Conservation (phyloP, 2,329 filamentous ascomycete genomes). For the Catunica adiposa region DNA sequence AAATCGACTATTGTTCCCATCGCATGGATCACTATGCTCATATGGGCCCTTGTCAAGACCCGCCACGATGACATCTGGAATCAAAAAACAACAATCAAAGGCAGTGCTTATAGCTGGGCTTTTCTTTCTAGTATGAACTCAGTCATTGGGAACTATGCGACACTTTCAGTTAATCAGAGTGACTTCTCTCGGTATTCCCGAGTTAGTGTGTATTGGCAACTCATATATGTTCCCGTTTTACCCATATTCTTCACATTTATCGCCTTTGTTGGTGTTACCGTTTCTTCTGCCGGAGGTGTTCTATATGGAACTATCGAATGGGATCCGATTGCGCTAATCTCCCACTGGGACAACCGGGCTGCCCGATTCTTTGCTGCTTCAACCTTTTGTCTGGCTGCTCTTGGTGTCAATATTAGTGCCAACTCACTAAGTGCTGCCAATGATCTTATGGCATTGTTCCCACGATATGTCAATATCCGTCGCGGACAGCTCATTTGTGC, state of each 20-base stretch:
- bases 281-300: conserved; percentile 25
- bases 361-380: conserved; percentile 34
- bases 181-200: conserved; percentile 21
- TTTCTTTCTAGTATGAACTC: conserved; percentile 28
- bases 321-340: conserved; percentile 28
- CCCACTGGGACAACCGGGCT: conserved; percentile 25
- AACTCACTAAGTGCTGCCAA: conserved; percentile 14
- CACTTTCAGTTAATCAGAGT: conserved; percentile 34
- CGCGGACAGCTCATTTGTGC: conserved; percentile 13
- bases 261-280: conserved; percentile 27
- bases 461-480: conserved; percentile 13
- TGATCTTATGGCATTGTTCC: conserved; percentile 14
- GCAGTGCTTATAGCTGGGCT: conserved; percentile 29
- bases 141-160: conserved; percentile 33
- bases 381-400: conserved; percentile 32
- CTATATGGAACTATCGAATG: conserved; percentile 27
- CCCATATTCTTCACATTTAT: conserved; percentile 28
- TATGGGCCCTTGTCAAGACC: conserved; percentile 22
- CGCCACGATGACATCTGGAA: conserved; percentile 16
- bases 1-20: conserved; percentile 20
- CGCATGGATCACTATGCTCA: conserved; percentile 18
- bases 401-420: conserved; percentile 15
- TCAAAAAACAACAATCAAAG: conserved; percentile 18
- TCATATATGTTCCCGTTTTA: conserved; percentile 17
- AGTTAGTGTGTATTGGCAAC: conserved; percentile 7